phyloP scores from a whole-genome alignment of 2,329 filamentous ascomycete species.

The Ascochyta rabiei region DNA sequence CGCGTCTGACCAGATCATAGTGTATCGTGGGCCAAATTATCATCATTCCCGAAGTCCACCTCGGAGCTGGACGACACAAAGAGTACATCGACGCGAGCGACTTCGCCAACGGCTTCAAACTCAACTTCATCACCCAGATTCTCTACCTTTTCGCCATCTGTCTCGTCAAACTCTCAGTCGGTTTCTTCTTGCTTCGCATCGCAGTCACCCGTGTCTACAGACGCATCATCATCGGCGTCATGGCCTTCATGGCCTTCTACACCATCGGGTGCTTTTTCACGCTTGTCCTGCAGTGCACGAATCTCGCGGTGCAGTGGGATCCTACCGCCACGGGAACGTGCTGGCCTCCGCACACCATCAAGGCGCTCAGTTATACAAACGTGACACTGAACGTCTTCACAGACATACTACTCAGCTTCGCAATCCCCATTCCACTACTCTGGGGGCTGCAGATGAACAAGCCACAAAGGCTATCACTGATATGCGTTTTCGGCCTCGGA shows the following conservation, averaged over 20 bases:
- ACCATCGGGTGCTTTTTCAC: conserved; percentile 55
- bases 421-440: conserved; percentile 46
- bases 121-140: conserved; percentile 56
- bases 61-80: conserved; percentile 56
- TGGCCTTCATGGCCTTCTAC: conserved; percentile 55
- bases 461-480: conserved; percentile 50
- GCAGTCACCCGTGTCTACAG: conserved; percentile 50
- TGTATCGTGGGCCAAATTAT: conserved; percentile 50
- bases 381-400: conserved; percentile 51
- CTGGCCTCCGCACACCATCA: conserved; percentile 50
- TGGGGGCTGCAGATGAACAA: conserved; percentile 47
- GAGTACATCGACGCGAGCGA: conserved; percentile 49
- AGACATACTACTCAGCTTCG: conserved; percentile 51
- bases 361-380: conserved; percentile 55
- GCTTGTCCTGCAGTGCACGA: conserved; percentile 56
- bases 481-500: conserved; percentile 52
- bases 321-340: conserved; percentile 48
- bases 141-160: conserved; percentile 55
- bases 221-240: conserved; percentile 51
- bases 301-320: conserved; percentile 57
- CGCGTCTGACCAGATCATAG: conserved; percentile 20
- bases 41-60: conserved; percentile 49
- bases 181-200: conserved; percentile 56
- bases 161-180: conserved; percentile 57
- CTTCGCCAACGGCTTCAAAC: conserved; percentile 51